These are phyloP conservation scores for Neurospora tetraspora DNA, from an alignment of 495 filamentous ascomycete genomes.

Conservation along the genomic window DNA sequence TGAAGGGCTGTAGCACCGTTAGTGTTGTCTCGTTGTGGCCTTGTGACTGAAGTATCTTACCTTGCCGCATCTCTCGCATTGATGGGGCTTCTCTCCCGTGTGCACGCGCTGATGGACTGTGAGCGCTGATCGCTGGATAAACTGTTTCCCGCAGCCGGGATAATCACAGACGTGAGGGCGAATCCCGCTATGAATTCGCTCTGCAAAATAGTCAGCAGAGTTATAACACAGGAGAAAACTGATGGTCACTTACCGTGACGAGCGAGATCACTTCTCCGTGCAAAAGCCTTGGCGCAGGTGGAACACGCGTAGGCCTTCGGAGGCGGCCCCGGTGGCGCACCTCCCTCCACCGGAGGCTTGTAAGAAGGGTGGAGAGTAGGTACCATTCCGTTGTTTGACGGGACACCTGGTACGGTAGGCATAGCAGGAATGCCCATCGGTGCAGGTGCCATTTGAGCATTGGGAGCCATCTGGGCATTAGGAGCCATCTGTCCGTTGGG, in stretches of 20 bases:
- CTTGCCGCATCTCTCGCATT: slow-evolving; percentile 96
- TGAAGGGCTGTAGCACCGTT: slow-evolving; percentile 66
- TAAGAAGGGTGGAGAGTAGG: background rate
- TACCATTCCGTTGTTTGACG: slow-evolving; percentile 10
- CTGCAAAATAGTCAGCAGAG: slow-evolving; percentile 37
- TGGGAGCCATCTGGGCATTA: slow-evolving; percentile 27
- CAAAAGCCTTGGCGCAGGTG: slow-evolving; percentile 86
- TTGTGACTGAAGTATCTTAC: slow-evolving; percentile 37
- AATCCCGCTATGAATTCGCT: slow-evolving; percentile 89
- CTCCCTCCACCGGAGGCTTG: slow-evolving; percentile 22
- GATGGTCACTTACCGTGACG: slow-evolving; percentile 65
- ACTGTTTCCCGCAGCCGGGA: slow-evolving; percentile 85
- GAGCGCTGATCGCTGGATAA: slow-evolving; percentile 95
- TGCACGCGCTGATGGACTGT: slow-evolving; percentile 94
- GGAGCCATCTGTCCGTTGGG: background rate
- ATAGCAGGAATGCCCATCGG: slow-evolving; percentile 40
- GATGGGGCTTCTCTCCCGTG: slow-evolving; percentile 95
- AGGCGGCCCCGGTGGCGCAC: slow-evolving; percentile 6
- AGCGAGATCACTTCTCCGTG: slow-evolving; percentile 86
- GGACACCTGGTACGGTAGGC: slow-evolving; percentile 28
- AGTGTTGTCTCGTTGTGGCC: background rate
- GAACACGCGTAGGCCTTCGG: slow-evolving; percentile 83
- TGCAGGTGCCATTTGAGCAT: slow-evolving; percentile 39
- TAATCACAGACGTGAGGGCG: slow-evolving; percentile 89
- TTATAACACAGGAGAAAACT: background rate